Evolutionary conservation across 306 rosid genomes (phyloP).

Genomic region (Prunus dulcis): DNA sequence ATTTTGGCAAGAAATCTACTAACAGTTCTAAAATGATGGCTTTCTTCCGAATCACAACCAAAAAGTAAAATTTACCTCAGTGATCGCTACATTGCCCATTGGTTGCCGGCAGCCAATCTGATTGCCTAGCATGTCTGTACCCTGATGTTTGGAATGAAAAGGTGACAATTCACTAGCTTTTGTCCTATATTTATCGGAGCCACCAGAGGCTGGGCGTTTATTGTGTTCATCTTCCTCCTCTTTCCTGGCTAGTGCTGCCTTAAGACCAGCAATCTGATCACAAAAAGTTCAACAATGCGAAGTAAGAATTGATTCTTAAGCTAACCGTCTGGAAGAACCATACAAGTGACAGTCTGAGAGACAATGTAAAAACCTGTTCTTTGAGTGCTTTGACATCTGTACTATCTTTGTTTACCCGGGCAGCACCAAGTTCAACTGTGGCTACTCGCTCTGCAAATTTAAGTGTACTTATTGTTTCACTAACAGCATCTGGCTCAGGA

Average conservation of each 20-base stretch:
- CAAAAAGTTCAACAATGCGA: slow-evolving; percentile 11
- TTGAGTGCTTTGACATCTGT: slow-evolving; percentile 85
- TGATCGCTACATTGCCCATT: slow-evolving; percentile 53
- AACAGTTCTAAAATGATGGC: not conserved
- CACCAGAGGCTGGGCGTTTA: slow-evolving; percentile 42
- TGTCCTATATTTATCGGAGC: slow-evolving; percentile 54
- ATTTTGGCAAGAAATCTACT: not conserved
- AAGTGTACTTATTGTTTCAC: slow-evolving; percentile 88
- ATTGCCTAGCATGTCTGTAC: slow-evolving; percentile 37
- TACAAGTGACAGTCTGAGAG: not conserved
- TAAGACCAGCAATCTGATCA: slow-evolving; percentile 68
- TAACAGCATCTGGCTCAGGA: slow-evolving; percentile 73
- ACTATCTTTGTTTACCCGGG: slow-evolving; percentile 81
- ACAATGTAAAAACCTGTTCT: slow-evolving; percentile 64
- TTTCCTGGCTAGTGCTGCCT: slow-evolving; percentile 72
- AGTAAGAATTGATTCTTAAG: not conserved
- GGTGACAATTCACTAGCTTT: slow-evolving; percentile 57
- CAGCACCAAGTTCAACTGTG: slow-evolving; percentile 94
- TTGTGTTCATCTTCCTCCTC: slow-evolving; percentile 48
- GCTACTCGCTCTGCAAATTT: slow-evolving; percentile 98
- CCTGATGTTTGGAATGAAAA: slow-evolving; percentile 38
- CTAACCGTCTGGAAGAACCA: slow-evolving; percentile 1
- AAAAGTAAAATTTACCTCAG: slow-evolving; percentile 38
- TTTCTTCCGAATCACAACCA: not conserved
- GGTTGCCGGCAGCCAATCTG: slow-evolving; percentile 45